Percentiles rank a stretch among this genome's conserved stretches.
Evolutionary conservation across 2,329 filamentous ascomycete species (phyloP).

Genomic region (Dryadomyces quercivorus): DNA sequence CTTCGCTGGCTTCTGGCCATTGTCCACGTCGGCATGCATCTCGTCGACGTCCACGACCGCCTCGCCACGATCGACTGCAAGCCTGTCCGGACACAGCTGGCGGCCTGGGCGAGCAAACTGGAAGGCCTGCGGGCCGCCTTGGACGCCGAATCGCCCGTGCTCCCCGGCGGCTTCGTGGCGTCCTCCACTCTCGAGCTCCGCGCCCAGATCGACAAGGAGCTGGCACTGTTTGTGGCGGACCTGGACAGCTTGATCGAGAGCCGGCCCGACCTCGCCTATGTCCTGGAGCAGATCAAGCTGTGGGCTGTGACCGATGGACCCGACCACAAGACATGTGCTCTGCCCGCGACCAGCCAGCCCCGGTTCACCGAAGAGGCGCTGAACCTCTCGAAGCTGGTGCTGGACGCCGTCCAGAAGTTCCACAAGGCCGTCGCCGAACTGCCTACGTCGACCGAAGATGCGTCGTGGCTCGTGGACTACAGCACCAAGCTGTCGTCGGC

Average conservation of each 20-base stretch:
- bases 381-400: constrained; percentile 57
- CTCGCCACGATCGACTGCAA: constrained; percentile 43
- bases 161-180: constrained; percentile 41
- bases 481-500: constrained; percentile 39
- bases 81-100: constrained; percentile 30
- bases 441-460: constrained; percentile 47
- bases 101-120: constrained; percentile 35
- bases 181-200: constrained; percentile 22
- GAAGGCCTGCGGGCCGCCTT: constrained; percentile 25
- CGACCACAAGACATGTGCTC: constrained; percentile 6
- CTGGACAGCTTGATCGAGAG: constrained; percentile 30
- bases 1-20: constrained; percentile 56
- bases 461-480: constrained; percentile 49
- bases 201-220: constrained; percentile 21
- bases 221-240: constrained; percentile 25
- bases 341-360: constrained; percentile 14
- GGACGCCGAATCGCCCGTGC: constrained; percentile 27
- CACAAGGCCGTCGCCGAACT: constrained; percentile 41
- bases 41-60: constrained; percentile 55
- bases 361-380: constrained; percentile 48
- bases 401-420: constrained; percentile 68
- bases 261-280: constrained; percentile 49
- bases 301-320: constrained; percentile 36
- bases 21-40: constrained; percentile 46
- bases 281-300: constrained; percentile 51